Evolutionary conservation across 257 asterid genomes (phyloP), one percentile per base, ranked within the genome.

Genomic region (Coffea canephora): DNA sequence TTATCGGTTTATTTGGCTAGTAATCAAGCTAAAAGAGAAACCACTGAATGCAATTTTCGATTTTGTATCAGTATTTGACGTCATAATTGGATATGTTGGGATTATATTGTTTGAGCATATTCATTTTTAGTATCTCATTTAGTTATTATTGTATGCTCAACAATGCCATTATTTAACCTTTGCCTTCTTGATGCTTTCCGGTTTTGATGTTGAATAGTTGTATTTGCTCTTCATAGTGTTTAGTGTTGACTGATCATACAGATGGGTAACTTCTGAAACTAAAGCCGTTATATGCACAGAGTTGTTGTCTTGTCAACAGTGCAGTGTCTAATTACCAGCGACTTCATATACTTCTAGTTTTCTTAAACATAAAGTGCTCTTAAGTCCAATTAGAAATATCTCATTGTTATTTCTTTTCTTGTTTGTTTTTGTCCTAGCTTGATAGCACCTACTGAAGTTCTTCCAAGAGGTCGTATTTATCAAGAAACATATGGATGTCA

Each of bases 401-500:
- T 68, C 72, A 74, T 23, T 18, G 49, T 69, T 41, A 74, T 25
- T 66, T 61, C 59, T 52, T 14, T 52, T 74, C 8, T 43, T 81
- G 71, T 70, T 71, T 76, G 73, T 82, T 83, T 85, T 46, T 90
- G 0, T n/a, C n/a, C 78, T 79, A 95, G 98, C 86, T 71, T 83
- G 13, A 77, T 50, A 39, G 64, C 80, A 34, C 70, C 79, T 70
- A 79, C 92, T 43, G 94, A 89, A 83, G 88, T 76, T 85, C 93
- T 83, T 68, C 92, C 91, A 48, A 89, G 85, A 90, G 97, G 96
- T 61, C 98, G 99, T 15, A 88, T 93, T 78, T 96, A 92, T 87
- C 98, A 96, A 79, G 99, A 96, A 85, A 96, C 99, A 25, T 96
- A 93, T 79, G 99, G 99, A 75, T 96, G 99, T 76, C 99, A 96